A percentile compares a stretch with the other conserved stretches of the same genome.
Conservation (phyloP, 257 asterid genomes). For the Scutellaria minor region DNA sequence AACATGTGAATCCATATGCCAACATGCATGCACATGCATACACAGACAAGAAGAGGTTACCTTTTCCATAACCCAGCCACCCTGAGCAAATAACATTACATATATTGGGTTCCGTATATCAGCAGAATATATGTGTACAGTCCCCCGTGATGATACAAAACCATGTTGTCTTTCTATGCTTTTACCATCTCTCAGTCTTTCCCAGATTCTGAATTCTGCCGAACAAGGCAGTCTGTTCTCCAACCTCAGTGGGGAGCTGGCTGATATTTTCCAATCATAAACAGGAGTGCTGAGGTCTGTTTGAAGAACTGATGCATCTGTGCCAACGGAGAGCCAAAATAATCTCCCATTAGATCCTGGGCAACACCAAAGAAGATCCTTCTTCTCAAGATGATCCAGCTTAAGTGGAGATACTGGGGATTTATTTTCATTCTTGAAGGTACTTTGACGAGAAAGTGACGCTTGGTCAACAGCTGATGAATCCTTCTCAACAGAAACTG, state of each 20-base stretch:
- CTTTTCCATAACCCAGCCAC: slow-evolving; percentile 98
- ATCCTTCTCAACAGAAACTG: slow-evolving; percentile 77
- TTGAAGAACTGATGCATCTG: slow-evolving; percentile 93
- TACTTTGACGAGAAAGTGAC: slow-evolving; percentile 68
- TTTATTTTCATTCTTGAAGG: slow-evolving; percentile 60
- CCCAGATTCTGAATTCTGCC: slow-evolving; percentile 78
- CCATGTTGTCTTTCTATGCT: slow-evolving; percentile 80
- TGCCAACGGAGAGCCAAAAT: slow-evolving; percentile 86
- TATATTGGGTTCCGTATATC: slow-evolving; percentile 86
- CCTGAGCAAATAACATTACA: slow-evolving; percentile 66
- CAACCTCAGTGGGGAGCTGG: slow-evolving; percentile 84
- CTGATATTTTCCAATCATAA: slow-evolving; percentile 95
- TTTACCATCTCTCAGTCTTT: slow-evolving; percentile 76
- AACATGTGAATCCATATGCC: slow-evolving; percentile 12
- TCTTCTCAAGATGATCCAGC: slow-evolving; percentile 89
- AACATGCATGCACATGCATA: slow-evolving; percentile 31
- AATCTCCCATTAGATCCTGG: slow-evolving; percentile 70
- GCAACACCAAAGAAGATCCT: slow-evolving; percentile 86
- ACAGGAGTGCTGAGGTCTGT: slow-evolving; percentile 88
- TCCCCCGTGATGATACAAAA: slow-evolving; percentile 76
- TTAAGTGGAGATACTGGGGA: slow-evolving; percentile 63
- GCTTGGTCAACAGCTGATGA: slow-evolving; percentile 68
- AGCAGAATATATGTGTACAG: slow-evolving; percentile 82
- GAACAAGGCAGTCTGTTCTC: slow-evolving; percentile 97
- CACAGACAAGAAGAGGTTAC: slow-evolving; percentile 45